Percentiles rank a stretch among this genome's conserved stretches.
phyloP scores from a whole-genome alignment of 2,329 filamentous ascomycete genomes.

The Diaporthe destruens region DNA sequence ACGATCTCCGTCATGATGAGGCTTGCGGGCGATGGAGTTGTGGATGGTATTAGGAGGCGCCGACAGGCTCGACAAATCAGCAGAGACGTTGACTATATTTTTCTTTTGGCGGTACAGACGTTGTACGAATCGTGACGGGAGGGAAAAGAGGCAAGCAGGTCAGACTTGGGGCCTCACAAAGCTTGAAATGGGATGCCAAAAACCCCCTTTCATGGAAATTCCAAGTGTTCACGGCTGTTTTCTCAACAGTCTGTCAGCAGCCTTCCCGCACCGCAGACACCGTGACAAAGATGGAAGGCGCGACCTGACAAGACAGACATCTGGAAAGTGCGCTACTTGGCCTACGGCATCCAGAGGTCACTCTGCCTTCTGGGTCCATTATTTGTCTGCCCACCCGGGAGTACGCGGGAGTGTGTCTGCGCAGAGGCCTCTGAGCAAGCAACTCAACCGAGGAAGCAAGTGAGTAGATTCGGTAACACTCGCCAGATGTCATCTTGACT shows the following conservation, averaged over 20 bases:
- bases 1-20: neutral
- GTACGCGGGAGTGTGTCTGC: neutral
- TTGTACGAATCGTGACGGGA: too few relatives aligned
- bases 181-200: neutral
- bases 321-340: neutral
- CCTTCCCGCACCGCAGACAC: neutral
- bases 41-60: neutral
- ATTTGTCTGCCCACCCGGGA: too few relatives aligned
- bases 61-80: neutral
- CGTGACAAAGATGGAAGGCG: neutral
- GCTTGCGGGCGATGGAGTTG: neutral
- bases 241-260: neutral
- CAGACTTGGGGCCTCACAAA: neutral
- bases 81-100: neutral
- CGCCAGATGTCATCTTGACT: neutral
- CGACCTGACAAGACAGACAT: neutral
- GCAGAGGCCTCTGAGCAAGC: neutral
- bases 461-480: neutral
- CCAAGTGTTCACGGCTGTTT: too few relatives aligned
- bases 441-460: neutral
- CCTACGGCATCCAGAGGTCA: neutral
- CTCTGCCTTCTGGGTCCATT: neutral
- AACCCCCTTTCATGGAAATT: neutral
- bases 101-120: neutral
- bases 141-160: too few relatives aligned